Evolutionary conservation across 352 stramenopile genomes (phyloP), one percentile per base, ranked within the genome.

Genomic region (Phytopythium cucurbitacearum): DNA sequence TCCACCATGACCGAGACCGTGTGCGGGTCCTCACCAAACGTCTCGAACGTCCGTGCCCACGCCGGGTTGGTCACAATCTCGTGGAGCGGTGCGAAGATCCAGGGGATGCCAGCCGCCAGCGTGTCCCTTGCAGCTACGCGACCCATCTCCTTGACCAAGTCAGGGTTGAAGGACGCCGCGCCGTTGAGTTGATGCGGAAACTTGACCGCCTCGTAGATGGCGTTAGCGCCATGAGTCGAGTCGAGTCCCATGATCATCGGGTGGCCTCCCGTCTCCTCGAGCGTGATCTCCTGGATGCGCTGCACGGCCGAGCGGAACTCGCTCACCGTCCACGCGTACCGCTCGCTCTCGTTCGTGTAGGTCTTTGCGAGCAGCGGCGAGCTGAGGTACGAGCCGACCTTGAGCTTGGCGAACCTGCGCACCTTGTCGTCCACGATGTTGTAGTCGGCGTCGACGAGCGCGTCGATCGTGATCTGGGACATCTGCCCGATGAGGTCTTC

Each of bases 11-110:
- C 60, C 0, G 78, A 76, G 4, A 87, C 86, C 4, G 95, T 39
- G 34, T 84, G 57, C 5, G 85, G 84, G 57, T 97, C 89, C 69
- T 97, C 86, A 11, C 89, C 89, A 73, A 97, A 98, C 11, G 89
- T 97, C 64, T 97, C 91, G 53, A 87, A 97, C 2, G 91, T 85
- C 5, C 89, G 68, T 7, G 76, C 56, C 88, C 89, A 97, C 45
- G 85, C 62, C 10, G 86, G 82, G 51, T 96, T 85, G 42, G 81
- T 81, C 0, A 74, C 69, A 37, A 97, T 64, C 53, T 89, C 77
- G 7, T 83, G 59, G 10, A 96, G 80, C 1, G 89, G 89, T 16
- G 67, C 71, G 61, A 97, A 97, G 2, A 97, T 56, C 87, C 86
- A 97, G 4, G 72, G 72, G 34, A 96, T 87, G 0, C 86, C 89